Percentiles rank a stretch among this genome's conserved stretches.
Evolutionary conservation across 768 basidiomycete species (phyloP).

Genomic region (Podaxis sp.): DNA sequence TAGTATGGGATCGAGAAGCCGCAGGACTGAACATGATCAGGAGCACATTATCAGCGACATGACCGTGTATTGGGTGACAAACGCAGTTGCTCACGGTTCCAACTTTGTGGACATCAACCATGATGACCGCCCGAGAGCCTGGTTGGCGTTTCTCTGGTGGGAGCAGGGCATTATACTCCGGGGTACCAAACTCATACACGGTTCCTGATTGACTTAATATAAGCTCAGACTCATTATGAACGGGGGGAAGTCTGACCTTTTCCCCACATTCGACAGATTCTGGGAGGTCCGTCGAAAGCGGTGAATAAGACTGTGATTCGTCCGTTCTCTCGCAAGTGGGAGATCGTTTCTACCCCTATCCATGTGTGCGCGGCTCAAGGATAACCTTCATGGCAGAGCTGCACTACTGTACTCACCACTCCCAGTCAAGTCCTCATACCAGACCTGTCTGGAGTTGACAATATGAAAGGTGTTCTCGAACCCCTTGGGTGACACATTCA

Average conservation of each 20-base stretch:
- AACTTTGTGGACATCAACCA: slow-evolving; percentile 58
- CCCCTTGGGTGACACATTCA: slow-evolving; percentile 67
- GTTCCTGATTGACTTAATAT: slow-evolving; percentile 34
- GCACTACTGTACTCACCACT: slow-evolving; percentile 42
- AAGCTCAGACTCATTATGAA: not conserved
- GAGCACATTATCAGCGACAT: not conserved
- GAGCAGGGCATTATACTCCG: slow-evolving; percentile 51
- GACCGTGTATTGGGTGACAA: not conserved
- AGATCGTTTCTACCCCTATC: slow-evolving; percentile 55
- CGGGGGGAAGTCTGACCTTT: slow-evolving; percentile 36
- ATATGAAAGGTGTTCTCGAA: slow-evolving; percentile 48
- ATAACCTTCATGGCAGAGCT: not conserved
- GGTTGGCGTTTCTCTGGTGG: slow-evolving; percentile 43
- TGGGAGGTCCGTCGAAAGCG: slow-evolving; percentile 60
- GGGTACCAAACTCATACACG: slow-evolving; percentile 57
- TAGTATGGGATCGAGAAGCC: slow-evolving; percentile 60
- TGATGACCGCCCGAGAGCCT: slow-evolving; percentile 55
- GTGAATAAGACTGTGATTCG: slow-evolving; percentile 62
- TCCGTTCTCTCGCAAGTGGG: slow-evolving; percentile 64
- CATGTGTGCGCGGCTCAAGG: not conserved
- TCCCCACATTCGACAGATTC: slow-evolving; percentile 60
- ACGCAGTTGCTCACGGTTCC: slow-evolving; percentile 29
- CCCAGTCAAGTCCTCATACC: slow-evolving; percentile 71
- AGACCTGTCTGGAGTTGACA: slow-evolving; percentile 46
- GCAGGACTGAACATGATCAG: slow-evolving; percentile 45